Percentiles rank a stretch among this genome's conserved stretches.
Evolutionary conservation across 495 filamentous ascomycete species (phyloP).

Genomic region (Penicillium daleae): DNA sequence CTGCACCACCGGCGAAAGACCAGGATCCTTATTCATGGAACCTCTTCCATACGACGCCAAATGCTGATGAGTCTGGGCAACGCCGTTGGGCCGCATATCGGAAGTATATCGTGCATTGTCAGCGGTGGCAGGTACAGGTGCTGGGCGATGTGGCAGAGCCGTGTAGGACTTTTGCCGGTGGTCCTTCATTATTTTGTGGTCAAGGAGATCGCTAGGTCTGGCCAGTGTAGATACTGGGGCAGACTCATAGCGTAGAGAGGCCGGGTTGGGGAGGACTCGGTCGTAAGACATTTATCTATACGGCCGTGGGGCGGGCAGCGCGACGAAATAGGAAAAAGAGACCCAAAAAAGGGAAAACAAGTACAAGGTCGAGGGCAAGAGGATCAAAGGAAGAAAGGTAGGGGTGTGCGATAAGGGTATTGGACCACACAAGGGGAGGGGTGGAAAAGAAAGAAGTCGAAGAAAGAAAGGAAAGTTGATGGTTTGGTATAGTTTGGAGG

Average conservation of each 20-base stretch:
- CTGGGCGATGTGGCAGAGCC: conserved; percentile 16
- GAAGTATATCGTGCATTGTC: conserved; percentile 28
- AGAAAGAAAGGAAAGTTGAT: conserved; percentile 4
- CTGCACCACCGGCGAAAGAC: conserved; percentile 17
- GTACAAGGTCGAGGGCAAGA: conserved; percentile 4
- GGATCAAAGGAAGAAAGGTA: conserved; percentile 17
- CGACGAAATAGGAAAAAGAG: conserved; percentile 25
- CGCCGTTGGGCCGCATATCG: conserved; percentile 20
- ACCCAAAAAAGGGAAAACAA: conserved; percentile 20
- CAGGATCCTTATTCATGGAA: conserved; percentile 17
- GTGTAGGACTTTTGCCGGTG: conserved; percentile 28
- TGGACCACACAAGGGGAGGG: conserved; percentile 5
- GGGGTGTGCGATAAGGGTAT: conserved; percentile 8
- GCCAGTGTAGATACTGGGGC: conserved; percentile 32
- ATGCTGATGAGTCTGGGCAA: conserved; percentile 36
- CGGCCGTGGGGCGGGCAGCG: not conserved
- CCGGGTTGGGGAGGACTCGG: conserved; percentile 57
- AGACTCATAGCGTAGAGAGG: conserved; percentile 51
- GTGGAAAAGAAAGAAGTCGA: conserved; percentile 2
- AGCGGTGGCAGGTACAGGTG: not conserved
- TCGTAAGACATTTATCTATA: conserved; percentile 57
- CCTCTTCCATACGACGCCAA: conserved; percentile 36
- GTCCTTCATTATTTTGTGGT: conserved; percentile 58
- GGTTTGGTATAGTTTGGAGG: conserved; percentile 9
- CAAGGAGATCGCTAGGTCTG: conserved; percentile 46